phyloP scores from a whole-genome alignment of 2,329 filamentous ascomycete genomes.

The Ascochyta clinopodiicola region DNA sequence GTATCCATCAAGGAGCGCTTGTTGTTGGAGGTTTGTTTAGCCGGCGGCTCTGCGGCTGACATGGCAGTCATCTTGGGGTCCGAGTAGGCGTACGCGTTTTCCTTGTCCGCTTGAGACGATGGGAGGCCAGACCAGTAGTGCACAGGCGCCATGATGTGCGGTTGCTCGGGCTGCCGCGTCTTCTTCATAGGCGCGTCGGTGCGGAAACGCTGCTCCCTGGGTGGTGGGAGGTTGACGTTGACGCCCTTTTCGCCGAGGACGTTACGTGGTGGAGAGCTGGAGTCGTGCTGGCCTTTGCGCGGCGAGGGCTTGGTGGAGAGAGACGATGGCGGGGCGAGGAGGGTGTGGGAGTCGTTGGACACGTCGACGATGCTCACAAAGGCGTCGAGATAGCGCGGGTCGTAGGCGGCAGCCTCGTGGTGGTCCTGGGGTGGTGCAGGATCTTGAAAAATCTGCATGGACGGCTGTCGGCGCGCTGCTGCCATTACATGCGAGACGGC shows the following conservation, averaged over 20 bases:
- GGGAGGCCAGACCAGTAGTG: constrained; percentile 60
- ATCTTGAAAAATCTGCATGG: constrained; percentile 67
- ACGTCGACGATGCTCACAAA: constrained; percentile 53
- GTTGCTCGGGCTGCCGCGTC: constrained; percentile 51
- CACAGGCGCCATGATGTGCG: constrained; percentile 54
- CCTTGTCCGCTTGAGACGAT: constrained; percentile 56
- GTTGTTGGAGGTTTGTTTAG: constrained; percentile 39
- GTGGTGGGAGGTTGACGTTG: constrained; percentile 75
- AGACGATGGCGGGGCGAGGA: constrained; percentile 67
- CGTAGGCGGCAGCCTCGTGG: constrained; percentile 54
- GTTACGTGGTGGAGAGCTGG: constrained; percentile 64
- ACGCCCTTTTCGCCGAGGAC: constrained; percentile 69
- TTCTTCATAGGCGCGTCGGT: constrained; percentile 77
- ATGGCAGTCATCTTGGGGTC: constrained; percentile 44
- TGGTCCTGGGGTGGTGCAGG: constrained; percentile 52
- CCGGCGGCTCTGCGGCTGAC: constrained; percentile 35
- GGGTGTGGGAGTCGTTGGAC: constrained; percentile 65
- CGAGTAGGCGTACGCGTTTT: constrained; percentile 54
- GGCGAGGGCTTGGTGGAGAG: constrained; percentile 66
- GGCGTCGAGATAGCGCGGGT: constrained; percentile 60
- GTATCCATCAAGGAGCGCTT: constrained; percentile 75
- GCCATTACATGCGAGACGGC: constrained; percentile 52
- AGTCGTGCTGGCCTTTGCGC: constrained; percentile 66
- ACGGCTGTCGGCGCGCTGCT: constrained; percentile 62
- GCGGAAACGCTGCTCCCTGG: constrained; percentile 58